phyloP scores from a whole-genome alignment of 163 green algal species.

The Coccomyxa subellipsoidea region DNA sequence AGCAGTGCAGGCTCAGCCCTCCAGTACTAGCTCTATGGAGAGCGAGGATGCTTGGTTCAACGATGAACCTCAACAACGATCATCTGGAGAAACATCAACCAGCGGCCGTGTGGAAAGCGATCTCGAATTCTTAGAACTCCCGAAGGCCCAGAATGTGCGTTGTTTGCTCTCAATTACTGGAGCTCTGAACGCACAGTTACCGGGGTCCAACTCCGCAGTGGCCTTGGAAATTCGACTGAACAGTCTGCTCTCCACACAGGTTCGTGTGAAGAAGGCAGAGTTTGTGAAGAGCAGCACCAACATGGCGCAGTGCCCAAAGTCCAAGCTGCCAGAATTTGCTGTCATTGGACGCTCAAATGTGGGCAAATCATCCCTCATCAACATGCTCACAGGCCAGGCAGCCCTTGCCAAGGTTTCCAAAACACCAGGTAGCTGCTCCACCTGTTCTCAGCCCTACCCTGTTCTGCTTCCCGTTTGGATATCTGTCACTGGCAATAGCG shows the following conservation, averaged over 20 bases:
- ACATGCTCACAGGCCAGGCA: constrained; percentile 82
- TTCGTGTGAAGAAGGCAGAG: constrained; percentile 51
- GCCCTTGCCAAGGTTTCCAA: constrained; percentile 77
- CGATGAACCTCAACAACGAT: neutral
- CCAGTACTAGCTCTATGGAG: neutral
- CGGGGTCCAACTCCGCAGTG: neutral
- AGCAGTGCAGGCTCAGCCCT: neutral
- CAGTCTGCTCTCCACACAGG: constrained; percentile 7
- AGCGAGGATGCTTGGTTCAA: neutral
- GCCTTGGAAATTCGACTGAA: neutral
- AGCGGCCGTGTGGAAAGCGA: neutral
- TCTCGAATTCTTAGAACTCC: neutral
- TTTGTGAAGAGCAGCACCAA: constrained; percentile 79
- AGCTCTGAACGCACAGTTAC: neutral
- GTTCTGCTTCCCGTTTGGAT: no score
- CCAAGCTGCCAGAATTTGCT: constrained; percentile 87
- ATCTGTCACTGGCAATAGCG: no score
- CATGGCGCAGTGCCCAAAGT: constrained; percentile 70
- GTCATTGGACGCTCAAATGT: constrained; percentile 96
- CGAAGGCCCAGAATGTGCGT: neutral
- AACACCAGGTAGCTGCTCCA: constrained; percentile 66
- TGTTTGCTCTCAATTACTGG: neutral
- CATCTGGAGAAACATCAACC: neutral
- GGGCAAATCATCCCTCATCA: constrained; percentile 96
- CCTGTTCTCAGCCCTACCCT: no score